Base-by-base conservation (phyloP, 495 filamentous ascomycete species). In the Aspergillus ellipticus region DNA sequence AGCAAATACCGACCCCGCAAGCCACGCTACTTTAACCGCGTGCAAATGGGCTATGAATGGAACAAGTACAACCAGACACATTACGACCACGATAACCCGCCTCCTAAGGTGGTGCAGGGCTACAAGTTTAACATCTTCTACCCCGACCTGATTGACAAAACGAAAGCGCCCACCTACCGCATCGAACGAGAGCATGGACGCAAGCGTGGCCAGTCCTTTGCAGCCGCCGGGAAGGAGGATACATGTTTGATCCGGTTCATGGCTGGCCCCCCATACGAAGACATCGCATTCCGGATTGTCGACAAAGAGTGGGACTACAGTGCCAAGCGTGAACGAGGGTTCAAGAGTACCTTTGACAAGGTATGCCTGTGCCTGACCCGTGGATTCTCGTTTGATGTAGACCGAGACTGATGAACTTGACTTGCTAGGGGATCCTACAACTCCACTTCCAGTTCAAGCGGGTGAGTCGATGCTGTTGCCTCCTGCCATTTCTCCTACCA, bases 111-210 rank as follows among this genome's bases (percentile, higher is more conserved):
- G 19, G 94, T 98, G 43, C 94, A 98, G 71, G 94, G 94, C 29
- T 99, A 97, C 74, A 96, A 96, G 61, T 99, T 99, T 79, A 99
- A 97, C 71, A 95, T 99, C 42, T 97, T 99, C 73, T 99, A 99
- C 59, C 95, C 94, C 2, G 94, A 98, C 62, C 82, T 98, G n/a
- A 96, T 97, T 58, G 92, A 97, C 69, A 96, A 94, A 72, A 80
- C 84, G 9, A 96, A 91, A 70, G 92, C 94, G 6, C 94, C 94
- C 2, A 97, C 92, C 0, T 99, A 94, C 71, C 85, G 88, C 55
- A 97, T 99, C 59, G 90, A 97, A 63, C 85, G 94, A 19, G 94
- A 97, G 66, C 80, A 90, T 59, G 94, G 94, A 35, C 79, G 94
- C 49, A 89, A 89, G 68, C 79, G 89, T 43, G 94, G 94, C 16